Evolutionary conservation across 306 rosid genomes (phyloP), one percentile per base, ranked within the genome.

Genomic region (Begonia peltatifolia): DNA sequence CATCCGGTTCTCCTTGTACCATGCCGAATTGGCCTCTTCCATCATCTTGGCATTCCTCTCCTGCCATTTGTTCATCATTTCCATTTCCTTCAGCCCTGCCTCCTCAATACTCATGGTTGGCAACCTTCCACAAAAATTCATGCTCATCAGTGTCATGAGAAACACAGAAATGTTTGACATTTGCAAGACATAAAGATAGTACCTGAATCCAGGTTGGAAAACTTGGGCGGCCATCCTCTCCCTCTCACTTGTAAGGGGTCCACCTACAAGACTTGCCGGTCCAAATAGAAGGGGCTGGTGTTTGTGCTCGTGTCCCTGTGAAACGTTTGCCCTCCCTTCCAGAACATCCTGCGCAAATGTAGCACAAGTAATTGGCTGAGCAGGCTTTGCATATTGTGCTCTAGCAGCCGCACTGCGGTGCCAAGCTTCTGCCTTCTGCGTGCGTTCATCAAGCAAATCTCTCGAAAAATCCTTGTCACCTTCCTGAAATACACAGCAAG

Each of bases 31-130:
- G 52, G 88, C 87, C 72, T 92, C 96, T 63, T 83, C 93, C 74
- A 92, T 86, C 58, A 83, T 65, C 59, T 62, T 83, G 35, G 52
- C 77, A 68, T 74, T 81, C 68, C 57, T 72, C 84, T 92, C 96
- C 77, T 92, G 99, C 96, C 96, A 92, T 46, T 78, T 73, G 52
- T 86, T 92, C 99, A 83, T 92, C 14, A 92, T 83, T 58, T 83
- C 87, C 99, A 92, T 92, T 77, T 92, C 99, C 56, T 14, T 83
- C 64, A 92, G 62, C 63, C 99, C 99, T 16, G 99, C 99, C 70
- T 92, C 96, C 78, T 92, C 99, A 42, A 92, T 92, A 77, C 99
- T 92, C 99, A 83, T 92, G 68, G 99, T 92, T 50, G 96, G 99
- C 74, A 92, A 9, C 88, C 99, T 87, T 20, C 23, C 23, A 20